Base-by-base conservation (phyloP, 768 basidiomycete species). In the Boletus speciosus region DNA sequence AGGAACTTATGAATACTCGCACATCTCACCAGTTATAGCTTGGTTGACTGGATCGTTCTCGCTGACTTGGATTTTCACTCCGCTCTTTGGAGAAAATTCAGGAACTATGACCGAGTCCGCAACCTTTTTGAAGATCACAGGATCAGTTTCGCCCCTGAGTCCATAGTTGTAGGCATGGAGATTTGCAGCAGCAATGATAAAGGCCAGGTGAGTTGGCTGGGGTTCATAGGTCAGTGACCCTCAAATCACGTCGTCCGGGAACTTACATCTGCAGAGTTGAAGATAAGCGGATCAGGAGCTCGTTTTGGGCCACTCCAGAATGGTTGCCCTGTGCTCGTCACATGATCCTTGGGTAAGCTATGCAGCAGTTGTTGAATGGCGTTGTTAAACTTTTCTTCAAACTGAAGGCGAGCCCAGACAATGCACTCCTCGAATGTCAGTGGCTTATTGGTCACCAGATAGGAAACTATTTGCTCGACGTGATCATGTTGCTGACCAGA, bases 271-370 rank as follows among this genome's bases (percentile, higher is more conserved):
- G 79, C 86, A 10, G 91, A 82, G 72, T 94, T 79, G 73, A 98
- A 99, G 6, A 77, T 76, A 58, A 99, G 76, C 27, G 96, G 78
- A 46, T 98, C 93, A 12, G 97, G 97, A 7, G 95, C 96, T 56
- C 97, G 84, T 78, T 99, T 99, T 3, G 97, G 97, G 19, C 95
- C 93, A 62, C 93, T 95, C 97, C 97, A 99, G 81, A 99, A 99
- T 11, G 94, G 95, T 62, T 93, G 91, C 6, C 97, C 97, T 19
- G 85, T 88, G 65, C 83, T 92, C 8, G 95, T 94, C 44, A 90
- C 75, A 37, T 90, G 88, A 68, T 99, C 97, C 71, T 94, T 96
- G 11, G 97, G 97, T 61, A 99, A 77, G 73, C 92, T 97, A 78
- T 83, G 93, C 42, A 99, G 71, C 35, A 99, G 76, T 70, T 99